Evolutionary conservation across 495 filamentous ascomycete species (phyloP).

Genomic region (Halenospora varia): DNA sequence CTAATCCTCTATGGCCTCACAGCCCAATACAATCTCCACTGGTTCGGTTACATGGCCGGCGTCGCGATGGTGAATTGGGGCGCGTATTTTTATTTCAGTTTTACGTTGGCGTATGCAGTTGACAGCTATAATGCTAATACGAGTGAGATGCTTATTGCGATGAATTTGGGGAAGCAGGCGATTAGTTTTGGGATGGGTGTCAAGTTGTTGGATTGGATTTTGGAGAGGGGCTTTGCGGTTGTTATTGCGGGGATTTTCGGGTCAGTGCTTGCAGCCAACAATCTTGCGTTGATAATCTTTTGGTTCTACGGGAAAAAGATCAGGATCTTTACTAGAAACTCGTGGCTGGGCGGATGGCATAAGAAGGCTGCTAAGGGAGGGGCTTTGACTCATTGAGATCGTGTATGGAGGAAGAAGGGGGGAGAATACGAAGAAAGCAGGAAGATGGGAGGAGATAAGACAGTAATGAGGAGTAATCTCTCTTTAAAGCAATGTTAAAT

Average conservation of each 20-base stretch:
- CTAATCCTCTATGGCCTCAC: constrained; percentile 53
- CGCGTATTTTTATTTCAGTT: constrained; percentile 55
- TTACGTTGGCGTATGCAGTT: constrained; percentile 57
- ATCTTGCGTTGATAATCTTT: constrained; percentile 49
- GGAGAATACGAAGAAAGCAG: no score
- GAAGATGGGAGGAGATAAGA: no score
- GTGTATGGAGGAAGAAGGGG: background rate
- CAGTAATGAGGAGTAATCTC: no score
- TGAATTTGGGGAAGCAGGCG: constrained; percentile 65
- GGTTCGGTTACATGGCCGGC: constrained; percentile 52
- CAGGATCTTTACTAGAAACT: constrained; percentile 41
- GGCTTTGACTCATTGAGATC: background rate
- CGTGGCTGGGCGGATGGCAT: constrained; percentile 52
- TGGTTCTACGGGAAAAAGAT: constrained; percentile 56
- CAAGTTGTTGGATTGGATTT: constrained; percentile 55
- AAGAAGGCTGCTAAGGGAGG: constrained; percentile 31
- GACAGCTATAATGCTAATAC: constrained; percentile 55
- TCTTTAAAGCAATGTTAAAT: no score
- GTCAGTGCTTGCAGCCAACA: constrained; percentile 51
- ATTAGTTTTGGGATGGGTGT: constrained; percentile 60
- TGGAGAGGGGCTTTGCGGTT: constrained; percentile 49
- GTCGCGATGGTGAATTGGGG: constrained; percentile 48
- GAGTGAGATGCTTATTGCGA: constrained; percentile 62
- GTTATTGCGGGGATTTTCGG: constrained; percentile 57
- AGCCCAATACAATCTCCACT: constrained; percentile 48